Conservation (phyloP, 2,329 filamentous ascomycete species). For the Dactylellina parvicollis region DNA sequence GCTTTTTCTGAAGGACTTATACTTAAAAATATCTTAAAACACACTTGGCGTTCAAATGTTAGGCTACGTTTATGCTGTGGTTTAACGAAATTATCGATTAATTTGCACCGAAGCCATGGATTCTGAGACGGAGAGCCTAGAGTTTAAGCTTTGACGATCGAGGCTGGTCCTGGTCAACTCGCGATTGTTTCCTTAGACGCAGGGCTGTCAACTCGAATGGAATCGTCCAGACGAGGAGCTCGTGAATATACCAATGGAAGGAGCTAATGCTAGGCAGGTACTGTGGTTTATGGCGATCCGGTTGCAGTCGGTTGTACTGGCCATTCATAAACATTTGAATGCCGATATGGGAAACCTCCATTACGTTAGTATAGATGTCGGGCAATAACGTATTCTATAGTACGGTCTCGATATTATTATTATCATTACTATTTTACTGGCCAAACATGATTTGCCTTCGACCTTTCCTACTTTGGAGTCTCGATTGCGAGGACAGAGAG, state of each 20-base stretch:
- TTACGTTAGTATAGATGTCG: constrained; percentile 5
- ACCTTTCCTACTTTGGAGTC: constrained; percentile 1
- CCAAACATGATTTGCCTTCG: constrained; percentile 14
- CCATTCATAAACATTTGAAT: constrained; percentile 19
- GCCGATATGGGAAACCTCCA: constrained; percentile 25
- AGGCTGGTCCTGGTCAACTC: constrained; percentile 1
- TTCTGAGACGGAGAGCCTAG: constrained; percentile 19
- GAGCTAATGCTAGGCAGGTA: constrained; percentile 28
- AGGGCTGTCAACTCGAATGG: not conserved
- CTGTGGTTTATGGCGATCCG: constrained; percentile 17
- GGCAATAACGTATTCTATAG: not conserved
- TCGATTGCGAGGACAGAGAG: constrained; percentile 1
- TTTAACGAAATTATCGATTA: not conserved
- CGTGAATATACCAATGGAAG: constrained; percentile 18
- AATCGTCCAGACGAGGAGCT: constrained; percentile 17
- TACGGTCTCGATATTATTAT: not conserved
- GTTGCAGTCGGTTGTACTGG: constrained; percentile 30
- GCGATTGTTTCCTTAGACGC: constrained; percentile 53
- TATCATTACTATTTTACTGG: no score
- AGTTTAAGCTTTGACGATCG: constrained; percentile 6
- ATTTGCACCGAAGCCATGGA: not conserved
- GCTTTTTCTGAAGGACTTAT: not conserved
- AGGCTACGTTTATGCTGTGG: not conserved
- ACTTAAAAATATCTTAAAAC: constrained; percentile 34
- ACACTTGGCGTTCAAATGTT: constrained; percentile 1